Percentiles rank a stretch among this genome's conserved stretches.
These are phyloP conservation scores for Carnegiea gigantea DNA, from an alignment of 179 eudicot genomes.

Conservation along the genomic window DNA sequence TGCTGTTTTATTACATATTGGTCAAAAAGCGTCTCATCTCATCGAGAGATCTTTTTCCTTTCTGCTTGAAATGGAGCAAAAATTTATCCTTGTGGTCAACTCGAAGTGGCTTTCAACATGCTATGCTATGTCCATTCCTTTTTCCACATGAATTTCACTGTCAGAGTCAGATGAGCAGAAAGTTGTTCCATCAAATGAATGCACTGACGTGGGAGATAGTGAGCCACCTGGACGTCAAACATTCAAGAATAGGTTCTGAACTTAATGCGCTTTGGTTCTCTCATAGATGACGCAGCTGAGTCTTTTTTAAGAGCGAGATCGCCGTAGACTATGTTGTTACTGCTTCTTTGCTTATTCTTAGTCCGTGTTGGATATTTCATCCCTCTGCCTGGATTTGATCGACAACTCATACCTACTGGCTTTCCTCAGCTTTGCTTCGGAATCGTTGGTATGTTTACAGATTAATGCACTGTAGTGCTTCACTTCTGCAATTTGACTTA, in stretches of 20 bases:
- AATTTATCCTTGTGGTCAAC: slow-evolving; percentile 22
- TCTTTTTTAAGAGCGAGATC: slow-evolving; percentile 99
- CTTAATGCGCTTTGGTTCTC: slow-evolving; percentile 66
- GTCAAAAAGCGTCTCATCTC: slow-evolving; percentile 27
- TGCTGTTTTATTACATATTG: slow-evolving; percentile 28
- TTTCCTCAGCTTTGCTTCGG: slow-evolving; percentile 86
- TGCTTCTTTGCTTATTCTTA: slow-evolving; percentile 62
- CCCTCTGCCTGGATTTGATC: slow-evolving; percentile 94
- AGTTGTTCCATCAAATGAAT: slow-evolving; percentile 23
- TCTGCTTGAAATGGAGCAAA: slow-evolving; percentile 30
- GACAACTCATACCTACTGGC: slow-evolving; percentile 81
- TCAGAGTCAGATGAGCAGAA: slow-evolving; percentile 33
- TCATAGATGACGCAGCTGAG: slow-evolving; percentile 74
- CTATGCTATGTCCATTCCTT: slow-evolving; percentile 46
- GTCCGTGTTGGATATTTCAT: slow-evolving; percentile 96
- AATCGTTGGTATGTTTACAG: slow-evolving; percentile 66
- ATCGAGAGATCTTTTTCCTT: slow-evolving; percentile 32
- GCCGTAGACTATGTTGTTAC: slow-evolving; percentile 91
- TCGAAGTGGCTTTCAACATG: slow-evolving; percentile 29
- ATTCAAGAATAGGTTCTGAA: slow-evolving; percentile 68
- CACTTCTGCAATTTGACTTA: not conserved
- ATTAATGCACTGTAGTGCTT: slow-evolving; percentile 6
- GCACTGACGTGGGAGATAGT: slow-evolving; percentile 16
- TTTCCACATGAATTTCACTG: slow-evolving; percentile 37
- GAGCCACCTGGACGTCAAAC: slow-evolving; percentile 34